Evolutionary conservation across 306 rosid genomes (phyloP).

Genomic region (Prunus salicina): DNA sequence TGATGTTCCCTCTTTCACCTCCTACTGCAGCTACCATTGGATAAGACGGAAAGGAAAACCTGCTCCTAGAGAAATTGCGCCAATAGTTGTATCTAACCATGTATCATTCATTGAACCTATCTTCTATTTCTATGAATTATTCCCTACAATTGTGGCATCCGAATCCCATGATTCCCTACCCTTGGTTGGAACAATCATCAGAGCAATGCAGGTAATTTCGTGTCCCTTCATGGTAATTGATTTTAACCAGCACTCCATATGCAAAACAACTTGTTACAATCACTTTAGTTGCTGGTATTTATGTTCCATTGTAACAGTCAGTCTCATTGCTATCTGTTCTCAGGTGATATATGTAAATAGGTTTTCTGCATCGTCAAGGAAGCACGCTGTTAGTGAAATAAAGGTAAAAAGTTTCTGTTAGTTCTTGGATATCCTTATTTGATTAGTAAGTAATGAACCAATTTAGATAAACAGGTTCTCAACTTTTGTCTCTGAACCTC

Average conservation of each 20-base stretch:
- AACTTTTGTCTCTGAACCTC: not conserved
- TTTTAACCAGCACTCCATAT: not conserved
- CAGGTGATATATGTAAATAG: slow-evolving; percentile 93
- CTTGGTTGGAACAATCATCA: slow-evolving; percentile 88
- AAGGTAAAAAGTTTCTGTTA: slow-evolving; percentile 77
- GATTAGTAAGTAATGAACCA: not conserved
- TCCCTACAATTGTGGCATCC: slow-evolving; percentile 89
- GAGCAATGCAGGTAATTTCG: slow-evolving; percentile 93
- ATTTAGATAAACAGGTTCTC: slow-evolving; percentile 16
- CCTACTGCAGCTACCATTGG: slow-evolving; percentile 90
- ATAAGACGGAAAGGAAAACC: slow-evolving; percentile 90
- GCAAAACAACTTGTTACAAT: not conserved
- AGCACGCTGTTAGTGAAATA: slow-evolving; percentile 73
- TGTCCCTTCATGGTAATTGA: slow-evolving; percentile 12
- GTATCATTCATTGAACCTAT: slow-evolving; percentile 92
- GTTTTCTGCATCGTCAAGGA: slow-evolving; percentile 77
- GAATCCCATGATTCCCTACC: slow-evolving; percentile 96
- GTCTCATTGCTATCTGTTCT: slow-evolving; percentile 24
- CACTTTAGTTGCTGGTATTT: slow-evolving; percentile 7
- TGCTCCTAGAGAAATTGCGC: slow-evolving; percentile 82
- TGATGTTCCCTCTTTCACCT: not conserved
- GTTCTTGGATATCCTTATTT: slow-evolving; percentile 6
- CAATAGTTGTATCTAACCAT: slow-evolving; percentile 91
- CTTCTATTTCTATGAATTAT: slow-evolving; percentile 90
- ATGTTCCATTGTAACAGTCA: not conserved